Percentiles rank a stretch among this genome's conserved stretches.
phyloP scores from a whole-genome alignment of 2,329 filamentous ascomycete species.

The Metarhizium brunneum region DNA sequence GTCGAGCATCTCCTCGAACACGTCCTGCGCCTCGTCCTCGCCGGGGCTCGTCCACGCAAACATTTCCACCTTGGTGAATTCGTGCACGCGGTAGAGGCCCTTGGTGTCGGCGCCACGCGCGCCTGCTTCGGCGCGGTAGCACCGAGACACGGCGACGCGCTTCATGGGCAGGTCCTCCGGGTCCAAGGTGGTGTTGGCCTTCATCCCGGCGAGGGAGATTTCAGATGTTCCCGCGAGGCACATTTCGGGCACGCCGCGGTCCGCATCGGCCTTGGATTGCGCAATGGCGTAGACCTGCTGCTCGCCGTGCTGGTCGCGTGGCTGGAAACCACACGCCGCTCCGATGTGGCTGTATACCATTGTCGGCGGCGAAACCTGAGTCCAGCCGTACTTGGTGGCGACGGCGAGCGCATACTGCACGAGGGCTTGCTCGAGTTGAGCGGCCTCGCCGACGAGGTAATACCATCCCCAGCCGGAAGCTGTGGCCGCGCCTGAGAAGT shows the following conservation, averaged over 20 bases:
- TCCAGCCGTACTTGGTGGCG: conserved; percentile 68
- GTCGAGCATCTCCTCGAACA: conserved; percentile 79
- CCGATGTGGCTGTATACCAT: conserved; percentile 90
- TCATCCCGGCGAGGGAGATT: conserved; percentile 88
- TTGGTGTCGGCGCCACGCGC: conserved; percentile 85
- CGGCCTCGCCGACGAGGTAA: conserved; percentile 84
- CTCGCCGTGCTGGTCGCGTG: conserved; percentile 81
- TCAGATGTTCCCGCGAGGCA: conserved; percentile 84
- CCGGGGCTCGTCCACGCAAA: conserved; percentile 79
- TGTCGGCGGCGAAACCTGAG: conserved; percentile 71
- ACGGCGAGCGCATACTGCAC: conserved; percentile 75
- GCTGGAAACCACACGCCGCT: conserved; percentile 86
- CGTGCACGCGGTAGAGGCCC: conserved; percentile 91
- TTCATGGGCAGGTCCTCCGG: conserved; percentile 63
- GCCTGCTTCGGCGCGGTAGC: conserved; percentile 91
- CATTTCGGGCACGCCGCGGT: conserved; percentile 55
- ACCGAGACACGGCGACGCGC: conserved; percentile 77
- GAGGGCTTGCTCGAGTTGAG: conserved; percentile 88
- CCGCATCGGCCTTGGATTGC: conserved; percentile 53
- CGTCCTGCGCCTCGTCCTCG: conserved; percentile 32
- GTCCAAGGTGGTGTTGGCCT: conserved; percentile 62
- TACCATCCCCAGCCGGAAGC: conserved; percentile 97
- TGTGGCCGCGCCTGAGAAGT: conserved; percentile 74
- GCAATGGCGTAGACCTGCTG: conserved; percentile 82
- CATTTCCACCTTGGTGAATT: conserved; percentile 98